A percentile compares a stretch with the other conserved stretches of the same genome.
Evolutionary conservation across 2,329 filamentous ascomycete species (phyloP).

Genomic region (Tolypocladium cylindrosporum): DNA sequence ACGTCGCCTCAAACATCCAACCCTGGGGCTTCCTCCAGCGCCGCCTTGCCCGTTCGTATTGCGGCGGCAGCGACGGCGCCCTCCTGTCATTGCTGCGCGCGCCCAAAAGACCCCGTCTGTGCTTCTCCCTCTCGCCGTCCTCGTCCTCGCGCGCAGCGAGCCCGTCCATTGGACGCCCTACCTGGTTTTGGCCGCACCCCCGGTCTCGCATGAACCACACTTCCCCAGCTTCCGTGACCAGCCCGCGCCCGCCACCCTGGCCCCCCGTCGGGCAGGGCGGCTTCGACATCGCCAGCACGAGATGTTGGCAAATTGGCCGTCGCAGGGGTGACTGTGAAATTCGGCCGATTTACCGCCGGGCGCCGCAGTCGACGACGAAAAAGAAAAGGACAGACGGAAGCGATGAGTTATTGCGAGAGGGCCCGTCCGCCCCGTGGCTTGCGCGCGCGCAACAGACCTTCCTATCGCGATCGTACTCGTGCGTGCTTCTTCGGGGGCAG

Average conservation of each 20-base stretch:
- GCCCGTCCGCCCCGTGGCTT: no score
- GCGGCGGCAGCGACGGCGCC: not conserved
- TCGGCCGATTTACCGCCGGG: not conserved
- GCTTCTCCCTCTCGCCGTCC: not conserved
- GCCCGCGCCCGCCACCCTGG: not conserved
- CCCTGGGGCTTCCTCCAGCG: no score
- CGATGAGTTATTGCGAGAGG: no score
- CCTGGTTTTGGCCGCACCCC: not conserved
- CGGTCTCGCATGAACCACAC: not conserved
- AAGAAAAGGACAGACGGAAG: no score
- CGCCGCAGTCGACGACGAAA: not conserved
- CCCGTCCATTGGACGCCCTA: not conserved
- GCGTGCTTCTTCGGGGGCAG: no score
- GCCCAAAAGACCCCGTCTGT: not conserved
- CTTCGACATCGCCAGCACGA: no score
- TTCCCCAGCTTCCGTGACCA: not conserved
- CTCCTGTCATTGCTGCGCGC: not conserved
- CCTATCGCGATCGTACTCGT: no score
- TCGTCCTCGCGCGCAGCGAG: not conserved
- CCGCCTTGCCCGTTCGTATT: not conserved
- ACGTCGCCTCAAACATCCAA: not conserved
- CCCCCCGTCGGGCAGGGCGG: not conserved
- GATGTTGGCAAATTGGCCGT: not conserved
- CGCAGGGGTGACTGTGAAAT: not conserved
- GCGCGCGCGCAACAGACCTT: no score